These are phyloP conservation scores for Candida jianshihensis DNA, from an alignment of 805 yeast species.

Conservation along the genomic window DNA sequence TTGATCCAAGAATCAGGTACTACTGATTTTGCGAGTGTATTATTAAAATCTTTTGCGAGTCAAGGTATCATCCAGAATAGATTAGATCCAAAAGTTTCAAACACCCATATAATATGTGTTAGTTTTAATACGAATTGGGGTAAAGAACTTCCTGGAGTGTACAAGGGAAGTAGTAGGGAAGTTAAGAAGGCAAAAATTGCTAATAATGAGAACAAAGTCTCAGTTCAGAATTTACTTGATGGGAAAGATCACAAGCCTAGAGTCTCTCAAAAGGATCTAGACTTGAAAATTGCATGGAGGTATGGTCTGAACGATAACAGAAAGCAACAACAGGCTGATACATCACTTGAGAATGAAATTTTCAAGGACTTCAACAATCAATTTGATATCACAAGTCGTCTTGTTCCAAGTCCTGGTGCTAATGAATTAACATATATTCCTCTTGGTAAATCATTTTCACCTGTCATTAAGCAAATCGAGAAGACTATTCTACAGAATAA, in stretches of 20 bases:
- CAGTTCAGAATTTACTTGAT: constrained; percentile 59
- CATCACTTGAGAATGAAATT: constrained; percentile 22
- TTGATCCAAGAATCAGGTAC: constrained; percentile 79
- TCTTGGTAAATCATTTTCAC: constrained; percentile 22
- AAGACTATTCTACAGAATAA: constrained; percentile 35
- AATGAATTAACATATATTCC: constrained; percentile 56
- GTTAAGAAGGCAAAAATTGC: constrained; percentile 52
- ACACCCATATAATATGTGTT: constrained; percentile 58
- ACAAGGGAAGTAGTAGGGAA: constrained; percentile 61
- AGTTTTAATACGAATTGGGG: constrained; percentile 56
- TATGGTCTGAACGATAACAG: constrained; percentile 49
- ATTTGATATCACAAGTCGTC: constrained; percentile 70
- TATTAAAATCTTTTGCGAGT: constrained; percentile 63
- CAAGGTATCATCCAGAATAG: constrained; percentile 71
- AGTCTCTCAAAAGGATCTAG: constrained; percentile 21
- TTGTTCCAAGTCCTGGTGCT: constrained; percentile 59
- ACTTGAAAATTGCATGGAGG: constrained; percentile 91
- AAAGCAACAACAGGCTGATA: constrained; percentile 18
- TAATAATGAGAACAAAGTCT: constrained; percentile 53
- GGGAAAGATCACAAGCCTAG: constrained; percentile 10
- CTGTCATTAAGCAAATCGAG: constrained; percentile 36
- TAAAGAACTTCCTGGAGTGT: constrained; percentile 68
- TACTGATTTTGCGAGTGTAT: constrained; percentile 75
- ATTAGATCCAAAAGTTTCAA: constrained; percentile 29
- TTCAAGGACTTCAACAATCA: constrained; percentile 53